A percentile compares a stretch with the other conserved stretches of the same genome.
Evolutionary conservation across 129 eudicot species (phyloP).

Genomic region (Flaveria ramosissima): DNA sequence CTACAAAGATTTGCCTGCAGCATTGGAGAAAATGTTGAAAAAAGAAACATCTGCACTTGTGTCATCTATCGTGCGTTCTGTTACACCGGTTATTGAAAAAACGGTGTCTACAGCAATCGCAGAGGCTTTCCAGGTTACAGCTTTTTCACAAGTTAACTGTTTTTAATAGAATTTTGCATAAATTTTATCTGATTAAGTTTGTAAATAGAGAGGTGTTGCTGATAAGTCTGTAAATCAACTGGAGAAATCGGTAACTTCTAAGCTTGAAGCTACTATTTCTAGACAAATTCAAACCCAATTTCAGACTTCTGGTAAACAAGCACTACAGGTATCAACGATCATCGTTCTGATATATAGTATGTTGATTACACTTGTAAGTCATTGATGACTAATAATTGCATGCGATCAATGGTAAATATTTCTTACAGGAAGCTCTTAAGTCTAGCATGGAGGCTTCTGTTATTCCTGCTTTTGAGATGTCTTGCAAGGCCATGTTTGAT

Average conservation of each 20-base stretch:
- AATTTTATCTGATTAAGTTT: slow-evolving; percentile 23
- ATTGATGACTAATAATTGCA: neutral
- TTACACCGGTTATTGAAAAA: slow-evolving; percentile 75
- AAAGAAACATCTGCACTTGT: slow-evolving; percentile 74
- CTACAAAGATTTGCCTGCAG: slow-evolving; percentile 70
- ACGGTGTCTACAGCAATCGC: slow-evolving; percentile 58
- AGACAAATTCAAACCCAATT: slow-evolving; percentile 91
- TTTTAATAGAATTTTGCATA: neutral
- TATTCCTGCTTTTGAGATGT: slow-evolving; percentile 95
- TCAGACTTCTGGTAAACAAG: slow-evolving; percentile 97
- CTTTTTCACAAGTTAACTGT: slow-evolving; percentile 3
- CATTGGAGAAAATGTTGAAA: slow-evolving; percentile 68
- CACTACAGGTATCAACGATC: slow-evolving; percentile 67
- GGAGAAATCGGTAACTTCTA: slow-evolving; percentile 83
- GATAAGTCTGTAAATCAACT: slow-evolving; percentile 91
- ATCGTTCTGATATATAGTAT: neutral
- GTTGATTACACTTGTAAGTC: neutral
- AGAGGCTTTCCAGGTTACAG: slow-evolving; percentile 84
- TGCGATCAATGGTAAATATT: neutral
- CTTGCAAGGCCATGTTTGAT: slow-evolving; percentile 94
- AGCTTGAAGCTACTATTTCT: slow-evolving; percentile 81
- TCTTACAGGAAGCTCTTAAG: slow-evolving; percentile 78
- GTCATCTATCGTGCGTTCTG: slow-evolving; percentile 65
- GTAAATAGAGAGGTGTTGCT: slow-evolving; percentile 80
- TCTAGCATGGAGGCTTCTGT: slow-evolving; percentile 77